Percentiles rank a stretch among this genome's conserved stretches.
These are phyloP conservation scores for Aspergillus arachidicola DNA, from an alignment of 2,329 filamentous ascomycete genomes.

Conservation along the genomic window DNA sequence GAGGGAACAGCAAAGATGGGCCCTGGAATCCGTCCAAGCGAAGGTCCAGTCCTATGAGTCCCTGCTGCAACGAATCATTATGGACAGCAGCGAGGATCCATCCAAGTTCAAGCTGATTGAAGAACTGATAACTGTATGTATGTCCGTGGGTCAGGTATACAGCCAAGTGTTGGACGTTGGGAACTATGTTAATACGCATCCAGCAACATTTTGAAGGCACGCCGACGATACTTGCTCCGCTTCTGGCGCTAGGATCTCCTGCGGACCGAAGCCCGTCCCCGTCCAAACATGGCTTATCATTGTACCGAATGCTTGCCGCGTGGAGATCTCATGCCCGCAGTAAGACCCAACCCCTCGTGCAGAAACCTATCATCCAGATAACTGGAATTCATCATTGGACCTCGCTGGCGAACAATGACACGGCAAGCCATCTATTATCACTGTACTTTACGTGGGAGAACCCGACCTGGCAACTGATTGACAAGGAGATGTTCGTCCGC, in stretches of 20 bases:
- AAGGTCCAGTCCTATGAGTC: slow-evolving; percentile 18
- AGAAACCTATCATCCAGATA: slow-evolving; percentile 17
- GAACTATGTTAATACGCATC: background rate
- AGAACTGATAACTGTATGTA: slow-evolving; percentile 13
- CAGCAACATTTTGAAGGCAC: slow-evolving; percentile 17
- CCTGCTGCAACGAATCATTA: slow-evolving; percentile 19
- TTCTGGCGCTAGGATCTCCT: slow-evolving; percentile 14
- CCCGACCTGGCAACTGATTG: slow-evolving; percentile 27
- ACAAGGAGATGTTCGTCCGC: slow-evolving; percentile 22
- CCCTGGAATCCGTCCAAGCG: slow-evolving; percentile 11
- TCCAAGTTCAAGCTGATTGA: slow-evolving; percentile 8
- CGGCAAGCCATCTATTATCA: slow-evolving; percentile 26
- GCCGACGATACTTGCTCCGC: slow-evolving; percentile 15
- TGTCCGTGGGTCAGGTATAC: slow-evolving; percentile 3
- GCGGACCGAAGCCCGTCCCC: slow-evolving; percentile 9
- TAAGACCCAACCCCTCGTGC: slow-evolving; percentile 4
- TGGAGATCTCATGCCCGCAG: slow-evolving; percentile 11
- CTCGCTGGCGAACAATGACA: slow-evolving; percentile 22
- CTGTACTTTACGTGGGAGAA: slow-evolving; percentile 31
- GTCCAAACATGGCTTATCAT: slow-evolving; percentile 17
- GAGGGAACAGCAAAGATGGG: slow-evolving; percentile 15
- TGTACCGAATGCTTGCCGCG: slow-evolving; percentile 19
- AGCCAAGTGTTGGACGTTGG: background rate
- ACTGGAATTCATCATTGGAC: slow-evolving; percentile 25
- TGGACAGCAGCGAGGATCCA: slow-evolving; percentile 2